Percentiles rank a stretch among this genome's conserved stretches.
These are phyloP conservation scores for Lotus japonicus DNA, from an alignment of 306 rosid genomes.

Conservation along the genomic window DNA sequence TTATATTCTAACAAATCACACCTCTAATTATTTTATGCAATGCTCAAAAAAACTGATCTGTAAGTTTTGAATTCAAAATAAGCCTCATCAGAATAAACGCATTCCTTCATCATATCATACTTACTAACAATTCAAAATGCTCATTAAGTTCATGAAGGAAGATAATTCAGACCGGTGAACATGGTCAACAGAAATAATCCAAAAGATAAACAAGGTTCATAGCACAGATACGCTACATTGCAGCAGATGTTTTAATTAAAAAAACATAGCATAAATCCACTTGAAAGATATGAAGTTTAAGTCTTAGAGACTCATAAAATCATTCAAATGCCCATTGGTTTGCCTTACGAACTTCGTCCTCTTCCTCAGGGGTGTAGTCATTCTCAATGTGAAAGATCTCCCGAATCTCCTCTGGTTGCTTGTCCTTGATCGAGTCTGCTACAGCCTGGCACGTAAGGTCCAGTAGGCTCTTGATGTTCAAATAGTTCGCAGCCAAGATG, in stretches of 20 bases:
- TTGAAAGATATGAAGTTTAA: not conserved
- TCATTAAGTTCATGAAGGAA: not conserved
- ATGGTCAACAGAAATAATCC: too few species aligned
- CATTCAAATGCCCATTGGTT: conserved; percentile 86
- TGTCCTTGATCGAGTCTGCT: conserved; percentile 79
- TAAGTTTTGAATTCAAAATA: too few species aligned
- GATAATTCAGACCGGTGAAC: conserved; percentile 1
- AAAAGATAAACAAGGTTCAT: too few species aligned
- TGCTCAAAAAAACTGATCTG: too few species aligned
- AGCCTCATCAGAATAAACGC: conserved; percentile 24
- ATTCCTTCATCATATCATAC: conserved; percentile 14
- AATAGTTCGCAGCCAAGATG: conserved; percentile 76
- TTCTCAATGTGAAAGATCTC: conserved; percentile 70
- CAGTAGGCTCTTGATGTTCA: conserved; percentile 67
- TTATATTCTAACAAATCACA: too few species aligned
- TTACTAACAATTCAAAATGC: conserved; percentile 38
- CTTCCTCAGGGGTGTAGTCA: conserved; percentile 72
- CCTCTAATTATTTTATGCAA: too few species aligned
- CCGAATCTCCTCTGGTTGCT: conserved; percentile 72
- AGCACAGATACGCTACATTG: conserved; percentile 19
- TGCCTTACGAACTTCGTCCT: conserved; percentile 73
- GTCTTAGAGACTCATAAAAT: conserved; percentile 6
- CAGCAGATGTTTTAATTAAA: not conserved
- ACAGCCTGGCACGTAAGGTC: conserved; percentile 75
- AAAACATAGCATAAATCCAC: conserved; percentile 10